Conservation (phyloP, 1,139 yeast genomes). For the Spencermartinsiella ligniputridi region DNA sequence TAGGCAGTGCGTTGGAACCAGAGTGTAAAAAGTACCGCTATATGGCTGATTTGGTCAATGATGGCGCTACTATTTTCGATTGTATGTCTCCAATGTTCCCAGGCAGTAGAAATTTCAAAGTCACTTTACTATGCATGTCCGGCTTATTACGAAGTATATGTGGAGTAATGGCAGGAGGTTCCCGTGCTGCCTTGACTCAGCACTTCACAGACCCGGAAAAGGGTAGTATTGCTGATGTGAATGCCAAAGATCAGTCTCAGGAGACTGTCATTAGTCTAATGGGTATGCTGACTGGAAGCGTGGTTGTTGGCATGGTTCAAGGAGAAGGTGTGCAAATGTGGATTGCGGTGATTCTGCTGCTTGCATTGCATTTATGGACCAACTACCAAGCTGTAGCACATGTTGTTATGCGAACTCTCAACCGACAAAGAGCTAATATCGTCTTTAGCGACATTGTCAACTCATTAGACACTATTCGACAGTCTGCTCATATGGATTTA, state of each 20-base stretch:
- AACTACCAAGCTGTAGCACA: slow-evolving; percentile 35
- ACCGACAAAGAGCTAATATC: slow-evolving; percentile 35
- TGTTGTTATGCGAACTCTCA: slow-evolving; percentile 33
- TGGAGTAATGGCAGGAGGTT: slow-evolving; percentile 39
- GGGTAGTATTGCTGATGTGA: slow-evolving; percentile 37
- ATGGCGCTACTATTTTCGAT: slow-evolving; percentile 35
- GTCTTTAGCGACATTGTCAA: slow-evolving; percentile 30
- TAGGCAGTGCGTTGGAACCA: slow-evolving; percentile 35
- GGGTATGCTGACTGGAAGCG: slow-evolving; percentile 37
- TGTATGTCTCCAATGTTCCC: slow-evolving; percentile 34
- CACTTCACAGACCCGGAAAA: slow-evolving; percentile 35
- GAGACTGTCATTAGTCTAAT: slow-evolving; percentile 37
- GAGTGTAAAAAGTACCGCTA: slow-evolving; percentile 37
- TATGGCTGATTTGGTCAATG: slow-evolving; percentile 37
- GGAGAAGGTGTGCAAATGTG: slow-evolving; percentile 33
- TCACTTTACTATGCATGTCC: slow-evolving; percentile 32
- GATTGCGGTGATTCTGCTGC: slow-evolving; percentile 26
- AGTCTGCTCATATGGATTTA: slow-evolving; percentile 17
- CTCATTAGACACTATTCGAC: slow-evolving; percentile 25
- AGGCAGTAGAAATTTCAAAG: slow-evolving; percentile 20
- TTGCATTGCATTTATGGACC: slow-evolving; percentile 33
- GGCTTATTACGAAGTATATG: slow-evolving; percentile 35
- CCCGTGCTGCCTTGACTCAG: slow-evolving; percentile 38
- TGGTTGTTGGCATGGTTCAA: slow-evolving; percentile 31
- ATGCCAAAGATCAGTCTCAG: slow-evolving; percentile 38